Evolutionary conservation across 139 green algal species (phyloP), one percentile per base, ranked within the genome.

Genomic region (Coelastrella sp.): DNA sequence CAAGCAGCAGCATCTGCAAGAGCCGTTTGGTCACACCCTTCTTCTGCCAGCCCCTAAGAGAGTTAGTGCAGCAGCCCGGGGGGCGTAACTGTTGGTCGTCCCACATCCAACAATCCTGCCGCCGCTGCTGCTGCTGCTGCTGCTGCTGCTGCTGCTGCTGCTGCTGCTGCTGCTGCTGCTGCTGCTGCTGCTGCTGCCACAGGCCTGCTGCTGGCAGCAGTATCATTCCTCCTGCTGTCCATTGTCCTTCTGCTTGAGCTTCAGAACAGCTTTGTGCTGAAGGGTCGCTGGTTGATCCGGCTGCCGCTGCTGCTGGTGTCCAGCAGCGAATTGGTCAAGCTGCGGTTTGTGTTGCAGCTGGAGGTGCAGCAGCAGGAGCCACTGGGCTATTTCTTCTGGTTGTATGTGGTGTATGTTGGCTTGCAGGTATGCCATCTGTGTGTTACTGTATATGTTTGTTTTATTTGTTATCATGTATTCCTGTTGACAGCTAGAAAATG

Each of bases 331-430:
- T 63, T 90, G 8, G 76, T 90, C 8, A 90, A 85, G 35, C 61
- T 90, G 87, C 60, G 87, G 10, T 90, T 90, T 61, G 73, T 84
- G 73, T n/a, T 84, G 49, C 85, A 82, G 72, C 49, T 73, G 57
- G 7, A 89, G 7, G 19, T 89, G 24, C 58, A 87, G 25, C 58
- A 56, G 17, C 20, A 78, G 58, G 8, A 74, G 82, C 19, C 14
- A n/a, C 76, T 70, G 49, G 85, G 59, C 73, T 90, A 90, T 24
- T 90, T 90, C 73, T 90, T 90, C 85, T 83, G 85, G 85, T 24
- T 90, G 57, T 90, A 90, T 78, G 58, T 60, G 20, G 27, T 25
- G 6, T 90, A 84, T 22, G 85, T 84, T 56, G 74, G 20, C 15
- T 72, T 14, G 63, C 63, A 72, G 63, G 35, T 49, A 72, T 72